A percentile compares a stretch with the other conserved stretches of the same genome.
Evolutionary conservation across 1,284 basidiomycete genomes (phyloP).

Genomic region (Malassezia yamatoensis): DNA sequence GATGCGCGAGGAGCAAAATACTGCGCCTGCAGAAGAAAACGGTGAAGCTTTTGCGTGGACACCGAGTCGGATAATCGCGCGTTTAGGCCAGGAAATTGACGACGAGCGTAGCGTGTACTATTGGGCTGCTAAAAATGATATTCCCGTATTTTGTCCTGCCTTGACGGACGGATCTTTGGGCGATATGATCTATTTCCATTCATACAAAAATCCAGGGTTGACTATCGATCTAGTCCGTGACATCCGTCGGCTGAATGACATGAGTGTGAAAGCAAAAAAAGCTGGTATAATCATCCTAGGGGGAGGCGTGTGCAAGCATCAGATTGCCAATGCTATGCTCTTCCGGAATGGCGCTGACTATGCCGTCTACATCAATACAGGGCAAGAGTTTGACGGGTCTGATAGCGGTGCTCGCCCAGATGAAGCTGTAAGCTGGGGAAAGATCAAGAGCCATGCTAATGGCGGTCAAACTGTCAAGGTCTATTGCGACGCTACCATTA

Average conservation of each 20-base stretch:
- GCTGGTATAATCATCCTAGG: slow-evolving; percentile 98
- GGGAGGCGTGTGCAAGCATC: slow-evolving; percentile 97
- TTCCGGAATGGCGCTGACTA: slow-evolving; percentile 97
- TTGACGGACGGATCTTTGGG: slow-evolving; percentile 94
- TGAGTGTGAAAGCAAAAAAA: slow-evolving; percentile 74
- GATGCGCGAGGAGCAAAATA: slow-evolving; percentile 80
- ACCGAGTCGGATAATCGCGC: slow-evolving; percentile 81
- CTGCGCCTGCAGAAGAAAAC: slow-evolving; percentile 54
- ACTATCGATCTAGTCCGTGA: slow-evolving; percentile 88
- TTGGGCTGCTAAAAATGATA: slow-evolving; percentile 92
- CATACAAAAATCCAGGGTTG: slow-evolving; percentile 64
- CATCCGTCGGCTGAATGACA: slow-evolving; percentile 82
- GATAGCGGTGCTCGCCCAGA: slow-evolving; percentile 95
- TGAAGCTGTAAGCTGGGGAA: slow-evolving; percentile 98
- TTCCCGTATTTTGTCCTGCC: slow-evolving; percentile 96
- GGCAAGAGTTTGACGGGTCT: slow-evolving; percentile 96
- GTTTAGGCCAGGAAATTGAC: slow-evolving; percentile 89
- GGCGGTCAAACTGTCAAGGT: slow-evolving; percentile 78
- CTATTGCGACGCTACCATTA: slow-evolving; percentile 70
- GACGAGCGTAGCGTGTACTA: slow-evolving; percentile 90
- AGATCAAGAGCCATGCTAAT: slow-evolving; percentile 62
- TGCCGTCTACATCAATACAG: slow-evolving; percentile 96
- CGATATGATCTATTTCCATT: slow-evolving; percentile 99
- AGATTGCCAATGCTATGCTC: slow-evolving; percentile 98
- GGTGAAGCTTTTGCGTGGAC: slow-evolving; percentile 60